Conservation (phyloP, 1,139 yeast species). For the Saccharomyces hybrid region DNA sequence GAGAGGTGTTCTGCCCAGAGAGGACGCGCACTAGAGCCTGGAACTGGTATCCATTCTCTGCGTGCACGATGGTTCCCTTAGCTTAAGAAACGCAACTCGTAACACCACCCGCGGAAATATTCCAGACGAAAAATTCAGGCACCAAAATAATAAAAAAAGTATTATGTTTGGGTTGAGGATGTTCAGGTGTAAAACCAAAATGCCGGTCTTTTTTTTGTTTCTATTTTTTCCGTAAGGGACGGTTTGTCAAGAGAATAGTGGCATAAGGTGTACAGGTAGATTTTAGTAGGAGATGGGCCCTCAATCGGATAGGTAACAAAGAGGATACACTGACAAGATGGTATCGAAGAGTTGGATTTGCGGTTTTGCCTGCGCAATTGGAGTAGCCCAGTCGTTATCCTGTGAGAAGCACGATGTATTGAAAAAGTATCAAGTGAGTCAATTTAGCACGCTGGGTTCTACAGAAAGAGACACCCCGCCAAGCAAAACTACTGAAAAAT, state of each 20-base stretch:
- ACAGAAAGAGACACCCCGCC: constrained; percentile 64
- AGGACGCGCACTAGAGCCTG: not conserved
- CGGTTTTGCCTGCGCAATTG: not conserved
- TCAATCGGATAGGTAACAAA: not conserved
- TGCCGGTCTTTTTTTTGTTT: not conserved
- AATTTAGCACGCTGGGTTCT: constrained; percentile 14
- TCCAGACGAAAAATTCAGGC: not conserved
- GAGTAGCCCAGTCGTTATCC: constrained; percentile 10
- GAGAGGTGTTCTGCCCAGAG: not conserved
- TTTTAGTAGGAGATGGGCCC: not conserved
- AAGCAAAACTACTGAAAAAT: constrained; percentile 48
- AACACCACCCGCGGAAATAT: not conserved
- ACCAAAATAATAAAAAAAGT: not conserved
- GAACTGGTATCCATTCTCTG: not conserved
- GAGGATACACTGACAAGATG: not conserved
- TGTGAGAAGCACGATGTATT: constrained; percentile 21
- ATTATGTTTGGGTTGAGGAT: not conserved
- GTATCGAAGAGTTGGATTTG: not conserved
- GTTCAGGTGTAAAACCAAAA: not conserved
- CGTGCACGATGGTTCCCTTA: not conserved
- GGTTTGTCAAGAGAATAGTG: not conserved
- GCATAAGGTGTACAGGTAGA: not conserved
- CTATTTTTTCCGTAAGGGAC: not conserved
- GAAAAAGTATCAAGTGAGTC: constrained; percentile 19
- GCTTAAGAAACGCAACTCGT: not conserved